Base-by-base conservation (phyloP, 306 rosid genomes). In the Parietaria judaica region DNA sequence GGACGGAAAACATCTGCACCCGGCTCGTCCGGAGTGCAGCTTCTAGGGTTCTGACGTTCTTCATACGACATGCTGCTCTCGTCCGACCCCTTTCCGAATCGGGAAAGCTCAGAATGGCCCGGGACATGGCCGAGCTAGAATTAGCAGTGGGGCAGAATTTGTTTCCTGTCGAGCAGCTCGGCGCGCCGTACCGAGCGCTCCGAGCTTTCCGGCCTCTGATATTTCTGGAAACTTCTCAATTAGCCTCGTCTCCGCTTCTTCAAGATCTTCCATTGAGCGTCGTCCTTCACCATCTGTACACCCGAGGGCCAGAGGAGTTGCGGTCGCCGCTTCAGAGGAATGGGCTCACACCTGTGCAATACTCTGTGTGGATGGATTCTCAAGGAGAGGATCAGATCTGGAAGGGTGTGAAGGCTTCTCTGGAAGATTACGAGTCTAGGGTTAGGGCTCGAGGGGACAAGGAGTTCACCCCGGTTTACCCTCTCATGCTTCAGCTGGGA, bases 51-150 rank as follows among this genome's bases (percentile, higher is more conserved):
- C 81, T 88, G 51, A 86, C 86, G 61, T 86, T 86, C 87, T 94
- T 88, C 67, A 88, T 94, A 75, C 80, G 97, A 66, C 99, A 94
- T 39, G 97, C 99, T 73, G 88, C 99, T 71, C 97, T 94, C 7
- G 88, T 94, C 58, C 80, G 99, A 83, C 99, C 97, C 45, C 95
- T 94, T 68, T 94, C 99, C 48, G 99, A 94, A 79, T 88, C 99
- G 31, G 99, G 99, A 69, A 88, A 94, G 73, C 81, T 94, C 68
- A 84, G 95, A 77, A 88, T 94, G 99, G 99, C 97, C 51, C 79
- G 99, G 85, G 97, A 94, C 75, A 94, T 94, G 99, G 99, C 97
- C 64, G 99, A 88, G 70, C 77, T 94, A 67, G 97, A 94, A 79
- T 75, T 94, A 76, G 94, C 95, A 0, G 97, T 94, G 59, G 99